Evolutionary conservation across 345 rosid species (phyloP).

Genomic region (Citrus glauca): DNA sequence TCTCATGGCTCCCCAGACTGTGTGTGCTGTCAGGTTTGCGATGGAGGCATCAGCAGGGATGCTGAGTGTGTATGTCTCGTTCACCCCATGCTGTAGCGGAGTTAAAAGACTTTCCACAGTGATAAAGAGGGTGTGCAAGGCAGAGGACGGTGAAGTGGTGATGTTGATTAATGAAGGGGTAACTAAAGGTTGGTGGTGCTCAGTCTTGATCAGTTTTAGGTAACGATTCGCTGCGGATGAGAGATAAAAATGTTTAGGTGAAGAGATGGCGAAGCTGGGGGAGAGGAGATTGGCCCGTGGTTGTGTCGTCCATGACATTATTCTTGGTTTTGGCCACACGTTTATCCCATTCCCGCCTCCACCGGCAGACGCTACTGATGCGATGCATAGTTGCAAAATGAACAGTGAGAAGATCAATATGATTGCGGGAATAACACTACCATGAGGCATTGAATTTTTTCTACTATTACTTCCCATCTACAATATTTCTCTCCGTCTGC

Average conservation of each 20-base stretch:
- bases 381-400: neutral
- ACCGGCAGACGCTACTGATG: neutral
- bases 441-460: neutral
- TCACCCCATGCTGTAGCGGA: constrained; percentile 60
- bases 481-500: too few relatives aligned
- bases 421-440: too few relatives aligned
- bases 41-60: constrained; percentile 36
- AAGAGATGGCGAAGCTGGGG: constrained; percentile 44
- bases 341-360: constrained; percentile 17
- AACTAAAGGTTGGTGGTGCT: constrained; percentile 50
- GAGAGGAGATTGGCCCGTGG: constrained; percentile 50
- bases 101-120: constrained; percentile 40
- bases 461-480: neutral
- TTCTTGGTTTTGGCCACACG: constrained; percentile 77
- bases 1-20: constrained; percentile 87
- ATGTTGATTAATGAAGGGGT: constrained; percentile 30
- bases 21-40: constrained; percentile 46
- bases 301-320: constrained; percentile 60
- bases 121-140: constrained; percentile 41
- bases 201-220: constrained; percentile 38
- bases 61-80: constrained; percentile 65
- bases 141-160: constrained; percentile 28
- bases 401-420: neutral
- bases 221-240: constrained; percentile 52
- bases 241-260: constrained; percentile 55